Percentiles rank a stretch among this genome's conserved stretches.
Evolutionary conservation across 108 stramenopile genomes (phyloP).

Genomic region (Chaetoceros tenuissimus): DNA sequence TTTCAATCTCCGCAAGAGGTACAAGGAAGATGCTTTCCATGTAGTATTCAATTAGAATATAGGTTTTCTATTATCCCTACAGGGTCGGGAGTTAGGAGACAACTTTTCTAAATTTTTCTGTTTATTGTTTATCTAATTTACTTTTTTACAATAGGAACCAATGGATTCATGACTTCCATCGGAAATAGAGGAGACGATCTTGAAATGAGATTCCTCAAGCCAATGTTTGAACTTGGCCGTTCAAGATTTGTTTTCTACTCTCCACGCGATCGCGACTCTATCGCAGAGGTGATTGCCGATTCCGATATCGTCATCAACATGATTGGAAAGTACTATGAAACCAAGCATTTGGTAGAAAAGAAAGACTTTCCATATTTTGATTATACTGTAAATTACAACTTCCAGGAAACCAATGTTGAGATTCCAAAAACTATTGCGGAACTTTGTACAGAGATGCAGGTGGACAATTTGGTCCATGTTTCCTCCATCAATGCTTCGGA

Average conservation of each 20-base stretch:
- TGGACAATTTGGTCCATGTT: slow-evolving; percentile 88
- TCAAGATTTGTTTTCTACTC: slow-evolving; percentile 73
- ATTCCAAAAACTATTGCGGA: slow-evolving; percentile 86
- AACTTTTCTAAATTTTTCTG: too few species aligned
- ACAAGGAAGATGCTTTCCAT: too few species aligned
- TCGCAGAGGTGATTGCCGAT: slow-evolving; percentile 81
- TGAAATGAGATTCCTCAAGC: slow-evolving; percentile 87
- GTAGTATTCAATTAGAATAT: too few species aligned
- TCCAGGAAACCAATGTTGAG: slow-evolving; percentile 84
- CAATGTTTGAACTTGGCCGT: slow-evolving; percentile 88
- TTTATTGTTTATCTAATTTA: neutral
- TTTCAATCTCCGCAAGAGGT: too few species aligned
- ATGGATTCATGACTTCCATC: slow-evolving; percentile 70
- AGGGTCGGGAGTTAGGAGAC: neutral
- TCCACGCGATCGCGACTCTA: slow-evolving; percentile 80
- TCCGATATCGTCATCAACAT: slow-evolving; percentile 92
- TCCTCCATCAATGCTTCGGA: slow-evolving; percentile 68
- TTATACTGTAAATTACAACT: slow-evolving; percentile 66
- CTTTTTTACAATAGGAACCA: slow-evolving; percentile 35
- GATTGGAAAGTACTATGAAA: slow-evolving; percentile 91
- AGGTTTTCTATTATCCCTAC: neutral
- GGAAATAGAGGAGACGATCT: slow-evolving; percentile 91
- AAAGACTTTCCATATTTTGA: slow-evolving; percentile 66
- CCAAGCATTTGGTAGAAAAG: slow-evolving; percentile 66
- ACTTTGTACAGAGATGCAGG: slow-evolving; percentile 83